Conservation (phyloP, 225 moss, liverwort and hornwort genomes). For the Polytrichum commune region DNA sequence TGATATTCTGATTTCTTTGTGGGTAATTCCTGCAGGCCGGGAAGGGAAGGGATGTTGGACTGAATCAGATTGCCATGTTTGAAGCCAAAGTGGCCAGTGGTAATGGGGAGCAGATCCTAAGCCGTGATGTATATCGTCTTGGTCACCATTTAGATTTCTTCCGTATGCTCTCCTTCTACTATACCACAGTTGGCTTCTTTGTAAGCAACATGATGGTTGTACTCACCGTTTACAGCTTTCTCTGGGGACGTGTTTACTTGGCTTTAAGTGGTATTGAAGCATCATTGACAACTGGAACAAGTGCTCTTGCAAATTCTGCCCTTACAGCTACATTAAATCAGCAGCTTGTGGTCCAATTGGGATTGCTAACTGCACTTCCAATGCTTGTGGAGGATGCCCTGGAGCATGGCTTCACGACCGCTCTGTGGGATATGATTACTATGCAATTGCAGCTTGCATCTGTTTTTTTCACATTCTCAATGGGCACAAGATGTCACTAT, state of each 20-base stretch:
- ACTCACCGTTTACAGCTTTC: conserved; percentile 83
- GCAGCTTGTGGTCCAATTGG: conserved; percentile 90
- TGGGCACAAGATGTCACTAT: conserved; percentile 89
- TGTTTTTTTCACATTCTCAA: conserved; percentile 90
- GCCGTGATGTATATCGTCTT: conserved; percentile 92
- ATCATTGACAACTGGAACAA: conserved; percentile 48
- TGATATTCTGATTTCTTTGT: not conserved
- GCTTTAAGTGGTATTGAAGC: conserved; percentile 80
- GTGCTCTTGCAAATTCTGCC: conserved; percentile 58
- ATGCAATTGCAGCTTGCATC: conserved; percentile 97
- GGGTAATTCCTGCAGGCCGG: conserved; percentile 61
- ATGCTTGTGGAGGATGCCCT: conserved; percentile 96
- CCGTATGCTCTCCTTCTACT: conserved; percentile 92
- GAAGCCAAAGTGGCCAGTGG: conserved; percentile 98
- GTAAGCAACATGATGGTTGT: conserved; percentile 88
- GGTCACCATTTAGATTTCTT: conserved; percentile 97
- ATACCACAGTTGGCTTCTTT: conserved; percentile 85
- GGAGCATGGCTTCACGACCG: conserved; percentile 80
- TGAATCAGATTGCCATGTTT: conserved; percentile 94
- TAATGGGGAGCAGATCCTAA: conserved; percentile 93
- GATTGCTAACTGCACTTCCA: conserved; percentile 85
- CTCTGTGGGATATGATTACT: conserved; percentile 83
- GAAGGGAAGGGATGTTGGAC: conserved; percentile 93
- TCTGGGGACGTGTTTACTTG: conserved; percentile 92
- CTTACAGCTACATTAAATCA: conserved; percentile 88